Conservation (phyloP, 106 monocot species). For the Dioscorea zingiberensis region DNA sequence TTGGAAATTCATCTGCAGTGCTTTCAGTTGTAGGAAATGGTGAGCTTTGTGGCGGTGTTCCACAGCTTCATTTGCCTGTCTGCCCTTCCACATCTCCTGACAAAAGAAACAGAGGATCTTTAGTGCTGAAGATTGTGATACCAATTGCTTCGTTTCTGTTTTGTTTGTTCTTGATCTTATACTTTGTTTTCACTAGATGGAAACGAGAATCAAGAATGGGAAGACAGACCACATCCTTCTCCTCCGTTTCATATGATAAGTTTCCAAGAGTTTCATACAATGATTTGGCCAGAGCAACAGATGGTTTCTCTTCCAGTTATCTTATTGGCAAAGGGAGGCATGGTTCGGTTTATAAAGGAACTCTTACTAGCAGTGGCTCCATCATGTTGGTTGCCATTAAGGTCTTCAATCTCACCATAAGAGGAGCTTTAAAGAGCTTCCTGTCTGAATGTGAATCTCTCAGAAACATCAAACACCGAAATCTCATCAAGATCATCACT, state of each 20-base stretch:
- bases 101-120: neutral
- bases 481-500: constrained; percentile 10
- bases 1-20: too few species aligned
- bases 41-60: neutral
- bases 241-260: neutral
- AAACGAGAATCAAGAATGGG: neutral
- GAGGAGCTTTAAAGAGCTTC: constrained; percentile 6
- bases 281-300: constrained; percentile 1
- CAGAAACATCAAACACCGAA: neutral
- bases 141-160: neutral
- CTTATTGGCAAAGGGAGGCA: constrained; percentile 5
- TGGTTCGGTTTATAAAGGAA: constrained; percentile 7
- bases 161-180: neutral
- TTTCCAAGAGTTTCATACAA: neutral
- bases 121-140: neutral
- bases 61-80: neutral
- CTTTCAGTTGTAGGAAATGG: too few species aligned
- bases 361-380: neutral
- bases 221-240: neutral
- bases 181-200: neutral
- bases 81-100: neutral
- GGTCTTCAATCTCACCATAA: neutral
- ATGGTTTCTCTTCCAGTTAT: neutral
- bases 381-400: constrained; percentile 2
- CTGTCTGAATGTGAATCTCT: constrained; percentile 1